Percentiles rank a stretch among this genome's conserved stretches.
Evolutionary conservation across 2,329 filamentous ascomycete species (phyloP).

Genomic region (Sphaerulina vaccinii): DNA sequence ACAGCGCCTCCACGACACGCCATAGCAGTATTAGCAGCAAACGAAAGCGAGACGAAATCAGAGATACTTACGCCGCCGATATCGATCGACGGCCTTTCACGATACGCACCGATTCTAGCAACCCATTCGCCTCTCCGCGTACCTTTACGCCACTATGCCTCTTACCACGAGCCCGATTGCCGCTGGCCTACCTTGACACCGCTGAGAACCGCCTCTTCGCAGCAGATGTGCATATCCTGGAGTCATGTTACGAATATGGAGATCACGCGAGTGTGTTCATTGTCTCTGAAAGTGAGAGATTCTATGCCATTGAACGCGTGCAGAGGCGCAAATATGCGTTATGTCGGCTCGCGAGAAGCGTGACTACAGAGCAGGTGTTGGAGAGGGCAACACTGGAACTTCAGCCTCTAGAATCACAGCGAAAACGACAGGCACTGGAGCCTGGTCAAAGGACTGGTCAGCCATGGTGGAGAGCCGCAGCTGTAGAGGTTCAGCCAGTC

Average conservation of each 20-base stretch:
- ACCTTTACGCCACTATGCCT: slow-evolving; percentile 41
- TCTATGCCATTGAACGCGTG: slow-evolving; percentile 67
- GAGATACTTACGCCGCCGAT: slow-evolving; percentile 12
- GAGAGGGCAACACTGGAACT: slow-evolving; percentile 32
- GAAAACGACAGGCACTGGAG: slow-evolving; percentile 21
- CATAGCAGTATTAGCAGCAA: slow-evolving; percentile 15
- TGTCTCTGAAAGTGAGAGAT: slow-evolving; percentile 55
- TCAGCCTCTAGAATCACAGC: slow-evolving; percentile 31
- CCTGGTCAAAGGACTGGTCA: slow-evolving; percentile 12
- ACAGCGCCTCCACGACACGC: background rate
- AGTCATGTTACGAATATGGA: slow-evolving; percentile 56
- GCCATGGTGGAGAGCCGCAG: slow-evolving; percentile 31
- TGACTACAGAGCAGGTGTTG: slow-evolving; percentile 58
- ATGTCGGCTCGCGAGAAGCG: slow-evolving; percentile 67
- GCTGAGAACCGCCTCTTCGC: slow-evolving; percentile 57
- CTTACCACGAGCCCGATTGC: slow-evolving; percentile 59
- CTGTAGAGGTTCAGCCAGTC: slow-evolving; percentile 11
- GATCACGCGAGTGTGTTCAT: slow-evolving; percentile 56
- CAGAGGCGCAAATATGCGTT: slow-evolving; percentile 61
- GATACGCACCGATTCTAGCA: slow-evolving; percentile 27
- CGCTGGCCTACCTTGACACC: slow-evolving; percentile 63
- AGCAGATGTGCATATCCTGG: slow-evolving; percentile 61
- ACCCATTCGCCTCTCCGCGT: slow-evolving; percentile 29
- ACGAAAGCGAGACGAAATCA: slow-evolving; percentile 19
- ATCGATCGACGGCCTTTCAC: slow-evolving; percentile 31